Evolutionary conservation across 345 rosid genomes (phyloP).

Genomic region (Ceriops tagal): DNA sequence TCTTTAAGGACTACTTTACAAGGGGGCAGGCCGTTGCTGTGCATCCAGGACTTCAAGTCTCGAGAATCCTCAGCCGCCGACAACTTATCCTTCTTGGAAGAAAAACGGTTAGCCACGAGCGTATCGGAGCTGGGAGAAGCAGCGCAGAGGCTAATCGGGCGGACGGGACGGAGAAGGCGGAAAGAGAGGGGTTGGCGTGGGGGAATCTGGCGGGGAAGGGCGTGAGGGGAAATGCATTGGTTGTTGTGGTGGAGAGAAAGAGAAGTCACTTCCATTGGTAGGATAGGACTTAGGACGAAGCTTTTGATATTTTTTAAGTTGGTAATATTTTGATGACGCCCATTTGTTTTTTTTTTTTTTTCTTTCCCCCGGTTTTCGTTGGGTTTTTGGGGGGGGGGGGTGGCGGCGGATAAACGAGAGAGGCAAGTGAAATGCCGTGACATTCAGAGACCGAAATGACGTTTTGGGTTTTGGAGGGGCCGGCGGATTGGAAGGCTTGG

Average conservation of each 20-base stretch:
- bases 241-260: constrained; percentile 23
- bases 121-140: constrained; percentile 61
- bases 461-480: too few relatives aligned
- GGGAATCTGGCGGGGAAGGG: constrained; percentile 22
- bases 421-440: too few relatives aligned
- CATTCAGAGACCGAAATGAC: too few relatives aligned
- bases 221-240: constrained; percentile 38
- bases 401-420: too few relatives aligned
- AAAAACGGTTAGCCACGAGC: constrained; percentile 40
- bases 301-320: too few relatives aligned
- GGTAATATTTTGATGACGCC: too few relatives aligned
- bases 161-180: constrained; percentile 26
- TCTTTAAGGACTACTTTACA: constrained; percentile 81
- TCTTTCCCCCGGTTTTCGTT: too few relatives aligned
- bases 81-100: constrained; percentile 46
- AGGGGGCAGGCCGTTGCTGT: constrained; percentile 79
- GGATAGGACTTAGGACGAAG: too few relatives aligned
- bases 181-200: constrained; percentile 24
- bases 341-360: too few relatives aligned
- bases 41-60: constrained; percentile 94
- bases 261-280: too few relatives aligned
- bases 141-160: constrained; percentile 32
- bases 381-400: too few relatives aligned
- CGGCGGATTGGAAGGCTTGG: too few relatives aligned
- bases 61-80: constrained; percentile 33